Evolutionary conservation across 306 rosid species (phyloP), one percentile per base, ranked within the genome.

Genomic region (Corylus heterophylla): DNA sequence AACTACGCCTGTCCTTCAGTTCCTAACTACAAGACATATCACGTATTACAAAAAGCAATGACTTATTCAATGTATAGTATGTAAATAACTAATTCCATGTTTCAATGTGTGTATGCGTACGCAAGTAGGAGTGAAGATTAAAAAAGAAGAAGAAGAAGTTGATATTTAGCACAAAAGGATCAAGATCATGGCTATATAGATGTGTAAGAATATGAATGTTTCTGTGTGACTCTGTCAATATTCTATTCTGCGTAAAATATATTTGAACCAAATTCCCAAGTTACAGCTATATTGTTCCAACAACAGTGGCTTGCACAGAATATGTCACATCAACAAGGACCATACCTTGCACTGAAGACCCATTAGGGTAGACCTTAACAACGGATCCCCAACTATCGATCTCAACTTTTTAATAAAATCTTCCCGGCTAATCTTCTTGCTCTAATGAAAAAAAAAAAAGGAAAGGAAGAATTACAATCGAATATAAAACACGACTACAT

Each of bases 391-490:
- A 81, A 88, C 97, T 50, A 82, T 81, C 73, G 78, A 77, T 84
- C 97, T 91, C 91, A 94, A 73, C 86, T 81, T 84, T 84, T 78
- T 86, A 64, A 94, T 81, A 77, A 94, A 94, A 82, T 84, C 91
- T 27, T 88, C 90, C 76, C 97, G 97, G 16, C 78, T 67, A 17
- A 94, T 85, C 84, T 83, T 87, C 86, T 89, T 92, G 69, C 80
- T 83, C 98, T 94, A 85, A 76, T 54, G 77, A 84, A 80, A 39
- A 52, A 80, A 39, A 52, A 37, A 45, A 12, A 35, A 67, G 14
- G 44, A n/a, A 68, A 35, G 68, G 12, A 83, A 16, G 1, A 74
- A 18, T 44, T 54, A 47, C 39, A 75, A 54, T 29, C 42, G 27
- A 81, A 61, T 56, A 63, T 56, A 76, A 51, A 64, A 11, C 39